Evolutionary conservation across 164 flowering plant species (phyloP).

Genomic region (Santalum album): DNA sequence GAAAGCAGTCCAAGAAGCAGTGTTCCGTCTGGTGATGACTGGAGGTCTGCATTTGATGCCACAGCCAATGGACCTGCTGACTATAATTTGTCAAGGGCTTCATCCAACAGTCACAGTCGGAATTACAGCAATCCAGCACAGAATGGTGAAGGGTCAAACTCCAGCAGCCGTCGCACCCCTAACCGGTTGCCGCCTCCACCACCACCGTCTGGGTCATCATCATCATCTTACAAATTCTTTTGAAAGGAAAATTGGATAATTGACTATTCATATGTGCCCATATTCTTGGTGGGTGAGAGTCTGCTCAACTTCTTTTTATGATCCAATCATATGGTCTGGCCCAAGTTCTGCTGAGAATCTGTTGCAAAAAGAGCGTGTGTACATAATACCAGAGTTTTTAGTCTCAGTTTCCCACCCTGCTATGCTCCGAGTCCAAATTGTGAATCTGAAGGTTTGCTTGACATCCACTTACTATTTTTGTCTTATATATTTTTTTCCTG

Average conservation of each 20-base stretch:
- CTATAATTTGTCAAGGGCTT: constrained; percentile 27
- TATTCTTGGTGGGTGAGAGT: neutral
- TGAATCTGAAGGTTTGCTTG: neutral
- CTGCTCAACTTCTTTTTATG: neutral
- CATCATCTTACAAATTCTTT: constrained; percentile 36
- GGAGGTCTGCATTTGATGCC: constrained; percentile 89
- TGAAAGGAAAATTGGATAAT: constrained; percentile 14
- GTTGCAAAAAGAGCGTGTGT: neutral
- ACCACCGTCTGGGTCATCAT: constrained; percentile 54
- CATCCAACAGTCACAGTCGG: constrained; percentile 63
- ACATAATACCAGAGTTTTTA: neutral
- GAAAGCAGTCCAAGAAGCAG: constrained; percentile 70
- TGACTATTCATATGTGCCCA: neutral
- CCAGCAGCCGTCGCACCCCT: constrained; percentile 79
- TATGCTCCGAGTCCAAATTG: neutral
- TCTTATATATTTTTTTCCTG: neutral
- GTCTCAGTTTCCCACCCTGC: neutral
- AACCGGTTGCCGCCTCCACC: constrained; percentile 85
- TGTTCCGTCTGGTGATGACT: constrained; percentile 63
- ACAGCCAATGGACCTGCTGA: constrained; percentile 70
- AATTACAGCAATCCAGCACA: constrained; percentile 66
- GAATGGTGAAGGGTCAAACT: constrained; percentile 66
- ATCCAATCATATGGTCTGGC: neutral
- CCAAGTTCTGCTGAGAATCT: neutral
- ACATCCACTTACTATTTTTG: neutral